Conservation (phyloP, 208 protist species). For the Strigomonas culicis region DNA sequence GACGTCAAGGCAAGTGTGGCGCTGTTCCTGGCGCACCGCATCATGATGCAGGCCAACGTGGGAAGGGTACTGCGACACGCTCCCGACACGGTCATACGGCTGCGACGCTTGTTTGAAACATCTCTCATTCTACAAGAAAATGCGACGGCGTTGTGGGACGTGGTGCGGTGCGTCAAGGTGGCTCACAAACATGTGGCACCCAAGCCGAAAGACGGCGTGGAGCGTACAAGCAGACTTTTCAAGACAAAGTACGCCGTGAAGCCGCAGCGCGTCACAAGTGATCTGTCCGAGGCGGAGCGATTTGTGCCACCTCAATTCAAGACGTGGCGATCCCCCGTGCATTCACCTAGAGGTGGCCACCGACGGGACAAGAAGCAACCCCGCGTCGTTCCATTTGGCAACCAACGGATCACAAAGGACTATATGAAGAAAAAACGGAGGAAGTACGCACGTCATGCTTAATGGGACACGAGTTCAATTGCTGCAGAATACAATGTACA, state of each 20-base stretch:
- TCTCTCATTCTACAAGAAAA: slow-evolving; percentile 24
- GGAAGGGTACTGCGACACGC: slow-evolving; percentile 21
- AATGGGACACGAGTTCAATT: no score
- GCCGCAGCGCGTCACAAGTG: slow-evolving; percentile 16
- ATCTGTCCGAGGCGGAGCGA: slow-evolving; percentile 47
- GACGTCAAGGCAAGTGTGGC: slow-evolving; percentile 20
- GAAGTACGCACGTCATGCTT: slow-evolving; percentile 29
- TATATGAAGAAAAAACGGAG: slow-evolving; percentile 70
- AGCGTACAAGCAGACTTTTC: slow-evolving; percentile 30
- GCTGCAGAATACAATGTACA: no score
- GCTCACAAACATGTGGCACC: slow-evolving; percentile 34
- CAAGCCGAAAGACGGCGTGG: slow-evolving; percentile 1
- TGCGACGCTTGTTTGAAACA: slow-evolving; percentile 69
- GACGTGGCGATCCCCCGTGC: slow-evolving; percentile 49
- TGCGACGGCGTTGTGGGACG: slow-evolving; percentile 67
- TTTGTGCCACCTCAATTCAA: slow-evolving; percentile 78
- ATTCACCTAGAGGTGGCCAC: slow-evolving; percentile 37
- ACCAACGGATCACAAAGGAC: slow-evolving; percentile 63
- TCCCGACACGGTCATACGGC: slow-evolving; percentile 41
- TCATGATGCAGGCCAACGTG: slow-evolving; percentile 12
- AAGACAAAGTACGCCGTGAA: slow-evolving; percentile 43
- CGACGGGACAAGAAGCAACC: slow-evolving; percentile 10
- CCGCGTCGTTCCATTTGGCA: slow-evolving; percentile 57
- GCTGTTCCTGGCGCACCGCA: slow-evolving; percentile 12
- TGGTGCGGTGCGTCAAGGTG: slow-evolving; percentile 47